Conservation (phyloP, 1,139 yeast genomes). For the Lipomyces yarrowii region DNA sequence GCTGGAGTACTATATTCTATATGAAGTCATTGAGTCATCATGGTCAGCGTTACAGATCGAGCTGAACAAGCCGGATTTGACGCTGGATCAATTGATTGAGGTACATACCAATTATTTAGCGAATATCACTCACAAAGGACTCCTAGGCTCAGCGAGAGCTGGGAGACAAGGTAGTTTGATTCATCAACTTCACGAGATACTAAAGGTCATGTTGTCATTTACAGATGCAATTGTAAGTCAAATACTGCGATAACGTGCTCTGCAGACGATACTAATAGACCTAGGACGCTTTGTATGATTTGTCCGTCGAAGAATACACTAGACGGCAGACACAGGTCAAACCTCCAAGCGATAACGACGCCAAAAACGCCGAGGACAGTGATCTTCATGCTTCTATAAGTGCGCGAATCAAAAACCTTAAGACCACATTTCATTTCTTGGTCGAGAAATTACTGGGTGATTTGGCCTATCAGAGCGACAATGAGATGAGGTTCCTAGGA, state of each 20-base stretch:
- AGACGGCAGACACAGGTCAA: slow-evolving; percentile 15
- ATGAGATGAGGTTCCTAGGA: slow-evolving; percentile 45
- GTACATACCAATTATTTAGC: slow-evolving; percentile 44
- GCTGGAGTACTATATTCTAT: slow-evolving; percentile 45
- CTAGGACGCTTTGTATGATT: slow-evolving; percentile 28
- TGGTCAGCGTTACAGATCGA: slow-evolving; percentile 43
- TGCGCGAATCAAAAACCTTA: slow-evolving; percentile 17
- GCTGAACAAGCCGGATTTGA: slow-evolving; percentile 37
- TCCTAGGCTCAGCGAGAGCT: slow-evolving; percentile 40
- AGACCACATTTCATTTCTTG: slow-evolving; percentile 18
- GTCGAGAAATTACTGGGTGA: slow-evolving; percentile 36
- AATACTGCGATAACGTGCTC: background rate
- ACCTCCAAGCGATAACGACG: slow-evolving; percentile 5
- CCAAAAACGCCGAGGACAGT: background rate
- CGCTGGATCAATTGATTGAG: slow-evolving; percentile 45
- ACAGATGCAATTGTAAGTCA: slow-evolving; percentile 32
- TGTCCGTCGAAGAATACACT: slow-evolving; percentile 32
- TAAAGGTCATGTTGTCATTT: slow-evolving; percentile 40
- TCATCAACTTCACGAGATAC: slow-evolving; percentile 43
- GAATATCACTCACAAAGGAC: slow-evolving; percentile 43
- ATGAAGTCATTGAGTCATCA: slow-evolving; percentile 46
- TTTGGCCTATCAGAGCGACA: slow-evolving; percentile 40
- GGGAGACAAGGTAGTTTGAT: slow-evolving; percentile 36
- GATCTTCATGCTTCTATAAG: slow-evolving; percentile 15
- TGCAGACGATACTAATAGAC: background rate